Base-by-base conservation (phyloP, 805 yeast genomes). In the Cyberlindnera meyerae region DNA sequence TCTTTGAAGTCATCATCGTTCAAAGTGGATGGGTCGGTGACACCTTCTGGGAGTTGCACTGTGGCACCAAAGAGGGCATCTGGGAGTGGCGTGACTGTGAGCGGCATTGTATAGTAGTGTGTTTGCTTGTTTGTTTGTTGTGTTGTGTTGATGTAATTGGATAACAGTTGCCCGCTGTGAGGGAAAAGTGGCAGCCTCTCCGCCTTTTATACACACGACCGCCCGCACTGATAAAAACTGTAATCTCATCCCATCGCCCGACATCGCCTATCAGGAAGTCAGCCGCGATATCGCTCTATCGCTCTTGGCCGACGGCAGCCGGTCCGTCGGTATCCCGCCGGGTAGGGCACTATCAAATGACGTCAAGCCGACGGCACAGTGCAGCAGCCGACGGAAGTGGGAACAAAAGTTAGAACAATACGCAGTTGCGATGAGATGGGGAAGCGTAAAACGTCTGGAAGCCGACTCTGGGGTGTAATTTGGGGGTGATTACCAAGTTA, bases 1-100 rank as follows among this genome's bases (percentile, higher is more conserved):
- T 54, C 48, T 36, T 69, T 61, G 61, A 85, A 85, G 51, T 86
- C 93, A 6, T 61, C 73, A 4, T 80, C 84, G 44, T 65, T 69
- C 42, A 87, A 68, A 37, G 70, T 56, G 4, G 84, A 69, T 12
- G 95, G 95, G 60, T 86, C 95, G 37, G 74, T 77, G 31, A 40
- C 81, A 4, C 57, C 48, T 12, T 37, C 56, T 24, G 96, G 96
- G 28, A 86, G 61, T 6, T 58, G 61, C 31, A 87, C 65, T 11
- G 63, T 61, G 36, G 93, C 90, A 29, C 96, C 95, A 48, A 86
- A 71, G 18, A 79, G 77, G 21, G 71, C 60, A 33, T 39, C 41
- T 17, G 42, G 34, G 13, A 51, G 34, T 18, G 53, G 53, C 4
- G 33, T 34, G 18, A 45, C 44, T 9, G 39, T 29, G 18, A 48